A percentile compares a stretch with the other conserved stretches of the same genome.
Evolutionary conservation across 371 early-diverging fungal genomes (phyloP).

Genomic region (Circinella umbellata): DNA sequence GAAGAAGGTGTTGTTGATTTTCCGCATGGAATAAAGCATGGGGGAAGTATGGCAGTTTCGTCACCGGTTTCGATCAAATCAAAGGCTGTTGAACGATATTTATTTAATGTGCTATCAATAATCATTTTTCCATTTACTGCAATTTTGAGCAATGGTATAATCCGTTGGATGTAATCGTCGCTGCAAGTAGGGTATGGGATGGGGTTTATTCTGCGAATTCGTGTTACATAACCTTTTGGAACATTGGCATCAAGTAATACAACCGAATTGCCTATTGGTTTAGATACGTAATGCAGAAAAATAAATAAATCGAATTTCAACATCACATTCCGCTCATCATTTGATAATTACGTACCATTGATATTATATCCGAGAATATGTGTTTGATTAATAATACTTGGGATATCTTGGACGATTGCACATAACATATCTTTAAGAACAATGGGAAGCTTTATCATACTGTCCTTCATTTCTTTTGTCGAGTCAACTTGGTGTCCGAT

Average conservation of each 20-base stretch:
- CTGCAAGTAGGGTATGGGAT: conserved; percentile 9
- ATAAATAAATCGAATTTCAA: neutral
- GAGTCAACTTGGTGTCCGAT: conserved; percentile 1
- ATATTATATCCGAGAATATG: conserved; percentile 21
- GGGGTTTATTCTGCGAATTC: conserved; percentile 5
- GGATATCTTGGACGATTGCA: neutral
- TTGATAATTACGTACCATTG: conserved; percentile 12
- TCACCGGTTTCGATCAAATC: neutral
- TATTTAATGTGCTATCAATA: conserved; percentile 1
- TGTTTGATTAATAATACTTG: neutral
- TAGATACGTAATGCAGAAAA: neutral
- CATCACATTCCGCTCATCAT: neutral
- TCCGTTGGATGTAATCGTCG: conserved; percentile 7
- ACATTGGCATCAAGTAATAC: conserved; percentile 14
- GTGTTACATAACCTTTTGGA: conserved; percentile 11
- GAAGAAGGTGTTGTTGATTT: neutral
- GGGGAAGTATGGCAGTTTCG: neutral
- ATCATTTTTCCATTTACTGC: conserved; percentile 11
- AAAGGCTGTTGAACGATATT: conserved; percentile 1
- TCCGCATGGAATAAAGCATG: neutral
- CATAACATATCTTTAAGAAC: conserved; percentile 22
- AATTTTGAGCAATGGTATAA: conserved; percentile 14
- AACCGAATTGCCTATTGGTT: conserved; percentile 13
- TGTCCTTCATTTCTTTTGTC: conserved; percentile 14
- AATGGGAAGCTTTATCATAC: conserved; percentile 15